Evolutionary conservation across 75 land plant species (phyloP).

Genomic region (Picea sitchensis): DNA sequence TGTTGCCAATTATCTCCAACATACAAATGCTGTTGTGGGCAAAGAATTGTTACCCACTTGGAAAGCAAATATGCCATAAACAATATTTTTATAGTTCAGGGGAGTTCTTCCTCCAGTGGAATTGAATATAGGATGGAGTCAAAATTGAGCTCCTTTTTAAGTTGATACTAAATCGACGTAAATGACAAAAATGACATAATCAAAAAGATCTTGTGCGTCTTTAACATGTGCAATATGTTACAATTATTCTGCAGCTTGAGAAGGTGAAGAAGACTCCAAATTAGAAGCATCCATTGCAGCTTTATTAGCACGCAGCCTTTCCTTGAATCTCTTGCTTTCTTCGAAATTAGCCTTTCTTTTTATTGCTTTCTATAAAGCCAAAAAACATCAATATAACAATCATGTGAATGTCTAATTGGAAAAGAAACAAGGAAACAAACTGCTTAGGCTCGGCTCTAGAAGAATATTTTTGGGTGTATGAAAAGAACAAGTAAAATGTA

Average conservation of each 20-base stretch:
- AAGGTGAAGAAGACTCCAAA: constrained; percentile 9
- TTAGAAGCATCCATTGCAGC: constrained; percentile 29
- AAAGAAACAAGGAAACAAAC: not conserved
- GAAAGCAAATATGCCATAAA: not conserved
- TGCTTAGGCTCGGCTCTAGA: not conserved
- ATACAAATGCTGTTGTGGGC: not conserved
- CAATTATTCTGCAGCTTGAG: constrained; percentile 10
- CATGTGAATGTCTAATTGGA: not conserved
- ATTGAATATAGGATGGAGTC: not conserved
- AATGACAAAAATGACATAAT: not conserved
- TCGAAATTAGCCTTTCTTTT: constrained; percentile 85
- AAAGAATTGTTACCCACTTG: not conserved
- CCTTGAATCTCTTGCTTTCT: constrained; percentile 68
- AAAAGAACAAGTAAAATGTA: not conserved
- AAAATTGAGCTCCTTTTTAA: not conserved
- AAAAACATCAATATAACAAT: not conserved
- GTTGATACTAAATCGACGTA: not conserved
- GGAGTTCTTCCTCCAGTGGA: too few species aligned
- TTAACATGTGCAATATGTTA: not conserved
- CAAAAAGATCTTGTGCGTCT: not conserved
- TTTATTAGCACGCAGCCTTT: constrained; percentile 53
- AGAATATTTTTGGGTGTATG: not conserved
- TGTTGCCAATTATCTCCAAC: not conserved
- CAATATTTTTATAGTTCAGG: not conserved
- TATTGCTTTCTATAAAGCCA: constrained; percentile 17